Base-by-base conservation (phyloP, 768 basidiomycete genomes). In the Hericium rajendrae region DNA sequence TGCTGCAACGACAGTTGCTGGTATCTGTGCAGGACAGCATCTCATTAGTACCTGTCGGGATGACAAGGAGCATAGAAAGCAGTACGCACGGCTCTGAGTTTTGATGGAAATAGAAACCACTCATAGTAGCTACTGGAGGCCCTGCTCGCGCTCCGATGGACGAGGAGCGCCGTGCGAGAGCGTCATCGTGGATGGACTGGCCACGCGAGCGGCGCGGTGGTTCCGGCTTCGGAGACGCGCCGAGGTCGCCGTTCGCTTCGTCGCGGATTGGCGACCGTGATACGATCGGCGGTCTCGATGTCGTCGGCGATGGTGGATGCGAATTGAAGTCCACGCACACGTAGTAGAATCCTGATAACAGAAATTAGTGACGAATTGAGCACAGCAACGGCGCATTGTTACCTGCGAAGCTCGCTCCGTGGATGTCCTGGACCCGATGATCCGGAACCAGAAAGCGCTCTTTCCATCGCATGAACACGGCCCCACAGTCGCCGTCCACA, bases 391-490 rank as follows among this genome's bases (percentile, higher is more conserved):
- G 32, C 54, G 32, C 40, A 24, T 22, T 74, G 82, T 68, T 63
- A 91, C 92, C 93, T 66, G 94, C 94, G 70, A 94, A 97, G 68
- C 90, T 92, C 20, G 94, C 94, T 48, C 94, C 94, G 65, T 84
- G 91, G 72, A 97, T 95, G 69, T 94, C 91, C 70, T 90, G 85
- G 32, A 95, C 90, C 58, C 85, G 82, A 72, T 94, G 91, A 70
- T 94, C 91, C 2, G 94, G 94, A n/a, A 97, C 90, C 54, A 98
- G 75, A 71, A 97, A 97, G 66, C 86, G 78, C 72, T 98, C 95
- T 72, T 98, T 98, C 88, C 93, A 94, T 59, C 95, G 78, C 87
- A 98, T 92, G 69, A 97, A 98, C 32, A 94, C 83, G 24, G 86
- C 86, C 1, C 86, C 86, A 51, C 86, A 80, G 65, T 88, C 85